Evolutionary conservation across 495 filamentous ascomycete species (phyloP), one percentile per base, ranked within the genome.

Genomic region (Penicillium flavigenum): DNA sequence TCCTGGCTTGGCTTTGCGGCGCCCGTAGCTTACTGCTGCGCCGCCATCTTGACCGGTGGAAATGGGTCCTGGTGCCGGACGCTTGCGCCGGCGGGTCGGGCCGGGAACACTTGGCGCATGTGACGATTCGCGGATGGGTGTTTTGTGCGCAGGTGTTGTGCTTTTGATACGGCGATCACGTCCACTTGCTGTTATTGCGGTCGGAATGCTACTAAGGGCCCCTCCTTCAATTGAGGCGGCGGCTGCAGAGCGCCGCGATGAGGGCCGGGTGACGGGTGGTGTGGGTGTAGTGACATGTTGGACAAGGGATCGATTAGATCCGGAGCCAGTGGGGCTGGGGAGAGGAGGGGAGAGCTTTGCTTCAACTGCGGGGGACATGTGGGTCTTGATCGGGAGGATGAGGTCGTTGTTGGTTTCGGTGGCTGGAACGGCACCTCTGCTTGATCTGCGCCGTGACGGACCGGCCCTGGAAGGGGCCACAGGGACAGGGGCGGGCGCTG

Each of bases 41-140:
- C 88, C 88, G 51, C 88, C 89, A 61, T 88, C 85, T 56, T 83
- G 83, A 19, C 82, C 85, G 16, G 83, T 82, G 31, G 75, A 76
- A n/a, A 94, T 83, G 36, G 86, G 81, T 26, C 88, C 92, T 10
- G 90, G 91, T 12, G 88, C 88, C 24, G 88, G 89, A 32, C 88
- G 86, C 71, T 88, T 92, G 39, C 72, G 81, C 62, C 72, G 80
- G 63, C 80, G 78, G 60, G 58, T 69, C 48, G 72, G 77, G 14
- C 72, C 80, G 27, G 77, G 78, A 17, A 75, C 68, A 7, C 76
- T 75, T 19, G 78, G 73, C 10, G 75, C 75, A n/a, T 79, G 71
- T 11, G 78, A 73, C 16, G 71, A 62, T 26, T 84, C 76, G n/a
- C 77, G 78, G 27, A 77, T 75, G 1, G 82, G 82, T 2, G 80